These are phyloP conservation scores for Pseudomonodictys pantanalensis DNA, from an alignment of 495 filamentous ascomycete genomes.

Conservation along the genomic window DNA sequence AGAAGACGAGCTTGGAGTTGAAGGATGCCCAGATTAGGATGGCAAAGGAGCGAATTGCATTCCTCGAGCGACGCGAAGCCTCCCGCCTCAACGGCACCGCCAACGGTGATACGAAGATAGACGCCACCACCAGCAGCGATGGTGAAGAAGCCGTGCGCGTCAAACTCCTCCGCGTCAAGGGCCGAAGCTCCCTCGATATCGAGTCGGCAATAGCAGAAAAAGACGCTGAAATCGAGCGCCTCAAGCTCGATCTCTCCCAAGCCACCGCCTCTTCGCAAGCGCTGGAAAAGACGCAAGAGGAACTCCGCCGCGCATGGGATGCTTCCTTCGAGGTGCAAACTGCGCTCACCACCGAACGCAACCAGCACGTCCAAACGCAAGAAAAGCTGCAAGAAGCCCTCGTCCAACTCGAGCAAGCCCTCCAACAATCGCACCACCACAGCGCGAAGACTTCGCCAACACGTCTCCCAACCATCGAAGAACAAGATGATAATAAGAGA, in stretches of 20 bases:
- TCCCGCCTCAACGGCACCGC: no score
- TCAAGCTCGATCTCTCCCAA: constrained; percentile 2
- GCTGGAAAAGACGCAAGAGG: constrained; percentile 7
- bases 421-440: not conserved
- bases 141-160: constrained; percentile 9
- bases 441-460: constrained; percentile 11
- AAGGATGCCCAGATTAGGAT: constrained; percentile 18
- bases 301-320: constrained; percentile 18
- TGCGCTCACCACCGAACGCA: constrained; percentile 11
- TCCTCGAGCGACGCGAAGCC: constrained; percentile 1
- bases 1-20: constrained; percentile 11
- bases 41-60: constrained; percentile 16
- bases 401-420: constrained; percentile 12
- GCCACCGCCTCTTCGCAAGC: constrained; percentile 2
- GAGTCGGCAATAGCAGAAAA: constrained; percentile 10
- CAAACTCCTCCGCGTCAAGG: constrained; percentile 17
- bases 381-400: constrained; percentile 9
- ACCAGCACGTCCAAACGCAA: constrained; percentile 5
- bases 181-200: constrained; percentile 12
- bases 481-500: constrained; percentile 14
- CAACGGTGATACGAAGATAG: not conserved
- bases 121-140: not conserved
- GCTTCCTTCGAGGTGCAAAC: constrained; percentile 11
- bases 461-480: constrained; percentile 18
- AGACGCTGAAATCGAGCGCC: constrained; percentile 16